Evolutionary conservation across 192 early-diverging fungal genomes (phyloP).

Genomic region (Coemansia sp.): DNA sequence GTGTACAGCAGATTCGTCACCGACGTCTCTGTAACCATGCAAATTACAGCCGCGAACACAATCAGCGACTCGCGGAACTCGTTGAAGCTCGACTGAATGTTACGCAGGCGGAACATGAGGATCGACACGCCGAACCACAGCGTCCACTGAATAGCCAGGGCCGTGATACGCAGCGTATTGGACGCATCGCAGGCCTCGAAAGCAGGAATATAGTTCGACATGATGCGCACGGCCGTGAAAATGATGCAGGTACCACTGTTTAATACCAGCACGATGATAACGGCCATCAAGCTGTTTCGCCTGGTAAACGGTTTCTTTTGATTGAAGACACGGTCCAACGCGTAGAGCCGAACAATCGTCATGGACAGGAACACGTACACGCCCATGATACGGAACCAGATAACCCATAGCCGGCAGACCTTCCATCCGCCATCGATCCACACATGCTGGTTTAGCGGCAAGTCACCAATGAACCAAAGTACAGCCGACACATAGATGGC

Average conservation of each 20-base stretch:
- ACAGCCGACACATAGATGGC: slow-evolving; percentile 20
- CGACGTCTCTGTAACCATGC: slow-evolving; percentile 21
- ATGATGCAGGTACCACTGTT: too few relatives aligned
- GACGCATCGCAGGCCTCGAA: slow-evolving; percentile 20
- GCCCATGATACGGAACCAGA: slow-evolving; percentile 34
- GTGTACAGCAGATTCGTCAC: slow-evolving; percentile 22
- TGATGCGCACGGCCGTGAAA: neutral
- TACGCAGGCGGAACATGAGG: slow-evolving; percentile 40
- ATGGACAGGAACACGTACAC: neutral
- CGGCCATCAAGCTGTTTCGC: slow-evolving; percentile 16
- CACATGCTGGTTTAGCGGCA: slow-evolving; percentile 25
- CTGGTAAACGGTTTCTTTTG: slow-evolving; percentile 9
- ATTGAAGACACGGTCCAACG: slow-evolving; percentile 38
- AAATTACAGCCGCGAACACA: slow-evolving; percentile 25
- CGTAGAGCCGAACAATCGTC: slow-evolving; percentile 32
- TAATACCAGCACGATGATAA: slow-evolving; percentile 7
- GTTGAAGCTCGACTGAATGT: slow-evolving; percentile 47
- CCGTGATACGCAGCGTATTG: slow-evolving; percentile 17
- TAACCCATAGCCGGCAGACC: slow-evolving; percentile 32
- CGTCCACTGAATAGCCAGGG: slow-evolving; percentile 26
- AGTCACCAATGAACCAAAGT: slow-evolving; percentile 36
- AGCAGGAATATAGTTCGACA: neutral
- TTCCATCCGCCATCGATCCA: slow-evolving; percentile 8
- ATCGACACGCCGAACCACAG: slow-evolving; percentile 24
- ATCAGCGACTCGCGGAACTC: slow-evolving; percentile 41